These are phyloP conservation scores for Phascolomyces articulosus DNA, from an alignment of 371 early-diverging fungal species.

Conservation along the genomic window DNA sequence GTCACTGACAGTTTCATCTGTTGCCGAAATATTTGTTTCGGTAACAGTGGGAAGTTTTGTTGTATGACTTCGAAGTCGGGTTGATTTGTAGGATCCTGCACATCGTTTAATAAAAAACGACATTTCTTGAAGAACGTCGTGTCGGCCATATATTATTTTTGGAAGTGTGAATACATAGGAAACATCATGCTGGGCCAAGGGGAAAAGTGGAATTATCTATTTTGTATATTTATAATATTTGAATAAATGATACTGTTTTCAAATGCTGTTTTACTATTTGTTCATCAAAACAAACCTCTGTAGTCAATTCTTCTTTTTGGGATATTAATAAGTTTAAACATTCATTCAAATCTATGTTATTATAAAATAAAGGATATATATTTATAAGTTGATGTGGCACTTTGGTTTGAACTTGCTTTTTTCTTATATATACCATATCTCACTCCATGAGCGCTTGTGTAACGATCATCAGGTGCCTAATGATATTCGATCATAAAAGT, in stretches of 20 bases:
- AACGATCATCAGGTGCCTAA: conserved; percentile 61
- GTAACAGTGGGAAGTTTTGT: too few species aligned
- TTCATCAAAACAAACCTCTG: too few species aligned
- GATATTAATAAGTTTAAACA: conserved; percentile 42
- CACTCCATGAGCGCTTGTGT: conserved; percentile 58
- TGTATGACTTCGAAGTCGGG: not conserved
- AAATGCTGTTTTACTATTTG: too few species aligned
- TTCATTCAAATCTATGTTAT: conserved; percentile 48
- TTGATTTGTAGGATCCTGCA: conserved; percentile 31
- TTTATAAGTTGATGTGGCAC: too few species aligned
- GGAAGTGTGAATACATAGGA: conserved; percentile 50
- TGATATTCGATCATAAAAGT: too few species aligned
- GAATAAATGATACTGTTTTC: too few species aligned
- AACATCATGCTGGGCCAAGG: conserved; percentile 44
- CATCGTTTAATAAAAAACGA: conserved; percentile 38
- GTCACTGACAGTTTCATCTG: conserved; percentile 12
- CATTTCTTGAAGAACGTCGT: conserved; percentile 36
- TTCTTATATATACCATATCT: conserved; percentile 29
- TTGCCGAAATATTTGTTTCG: too few species aligned
- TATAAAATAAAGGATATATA: conserved; percentile 18
- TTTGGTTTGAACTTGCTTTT: conserved; percentile 38
- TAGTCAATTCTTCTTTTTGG: conserved; percentile 24
- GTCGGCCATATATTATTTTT: conserved; percentile 45
- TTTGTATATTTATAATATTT: too few species aligned
- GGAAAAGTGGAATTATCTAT: conserved; percentile 35